These are phyloP conservation scores for Globisporangium mamillatum DNA, from an alignment of 352 stramenopile genomes.

Conservation along the genomic window DNA sequence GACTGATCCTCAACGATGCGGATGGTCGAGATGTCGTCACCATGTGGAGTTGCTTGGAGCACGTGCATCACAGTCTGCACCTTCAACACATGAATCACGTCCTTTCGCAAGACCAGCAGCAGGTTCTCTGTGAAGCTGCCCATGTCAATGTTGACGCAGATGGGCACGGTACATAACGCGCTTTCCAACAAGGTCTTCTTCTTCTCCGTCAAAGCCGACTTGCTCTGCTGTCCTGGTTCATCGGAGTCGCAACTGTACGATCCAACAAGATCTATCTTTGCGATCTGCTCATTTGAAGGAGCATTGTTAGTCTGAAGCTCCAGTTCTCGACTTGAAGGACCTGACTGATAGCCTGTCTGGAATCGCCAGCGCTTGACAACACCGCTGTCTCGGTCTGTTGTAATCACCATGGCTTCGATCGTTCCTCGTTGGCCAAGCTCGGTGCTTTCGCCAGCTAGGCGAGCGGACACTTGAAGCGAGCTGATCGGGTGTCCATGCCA, in stretches of 20 bases:
- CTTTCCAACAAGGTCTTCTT: conserved; percentile 20
- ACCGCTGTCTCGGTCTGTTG: conserved; percentile 26
- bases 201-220: conserved; percentile 6
- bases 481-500: conserved; percentile 12
- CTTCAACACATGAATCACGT: conserved; percentile 70
- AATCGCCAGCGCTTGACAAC: conserved; percentile 42
- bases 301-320: background rate
- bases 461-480: background rate
- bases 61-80: conserved; percentile 45
- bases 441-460: conserved; percentile 7
- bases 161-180: conserved; percentile 15
- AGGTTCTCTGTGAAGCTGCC: conserved; percentile 45
- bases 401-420: conserved; percentile 32
- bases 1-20: conserved; percentile 17
- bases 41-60: conserved; percentile 16
- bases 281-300: conserved; percentile 3
- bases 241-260: conserved; percentile 17
- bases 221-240: conserved; percentile 14
- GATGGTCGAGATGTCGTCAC: conserved; percentile 25
- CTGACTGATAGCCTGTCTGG: conserved; percentile 1
- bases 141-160: conserved; percentile 59
- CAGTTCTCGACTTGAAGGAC: no score
- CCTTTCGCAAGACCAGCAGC: conserved; percentile 43
- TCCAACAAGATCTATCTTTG: conserved; percentile 30
- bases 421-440: background rate